phyloP scores from a whole-genome alignment of 495 filamentous ascomycete genomes.

The Hypoxylon fragiforme region DNA sequence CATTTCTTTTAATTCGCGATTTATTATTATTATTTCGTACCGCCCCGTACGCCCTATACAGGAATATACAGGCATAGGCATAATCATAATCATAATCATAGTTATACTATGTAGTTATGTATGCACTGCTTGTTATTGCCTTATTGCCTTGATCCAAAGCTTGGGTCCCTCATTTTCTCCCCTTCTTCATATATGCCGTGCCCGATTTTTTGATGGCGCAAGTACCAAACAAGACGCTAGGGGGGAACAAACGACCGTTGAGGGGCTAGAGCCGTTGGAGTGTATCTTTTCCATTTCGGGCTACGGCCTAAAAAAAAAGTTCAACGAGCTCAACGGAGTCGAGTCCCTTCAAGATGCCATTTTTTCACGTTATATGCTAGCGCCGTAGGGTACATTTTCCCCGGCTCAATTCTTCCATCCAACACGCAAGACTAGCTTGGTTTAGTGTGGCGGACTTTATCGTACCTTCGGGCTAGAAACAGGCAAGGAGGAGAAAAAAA shows the following conservation, averaged over 20 bases:
- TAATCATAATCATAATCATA: too few relatives aligned
- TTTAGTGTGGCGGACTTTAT: constrained; percentile 30
- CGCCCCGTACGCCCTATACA: constrained; percentile 18
- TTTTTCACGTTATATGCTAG: constrained; percentile 23
- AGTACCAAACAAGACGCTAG: constrained; percentile 25
- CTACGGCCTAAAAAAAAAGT: constrained; percentile 20
- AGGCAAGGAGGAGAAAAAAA: constrained; percentile 25
- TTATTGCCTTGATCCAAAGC: constrained; percentile 24
- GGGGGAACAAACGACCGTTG: constrained; percentile 16
- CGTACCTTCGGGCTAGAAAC: constrained; percentile 26
- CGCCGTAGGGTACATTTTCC: constrained; percentile 18
- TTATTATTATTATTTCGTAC: constrained; percentile 20
- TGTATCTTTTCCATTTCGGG: constrained; percentile 22
- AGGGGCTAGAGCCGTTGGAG: constrained; percentile 25
- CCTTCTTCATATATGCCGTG: background rate
- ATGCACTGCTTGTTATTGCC: too few relatives aligned
- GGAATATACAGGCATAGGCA: too few relatives aligned
- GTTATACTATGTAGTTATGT: too few relatives aligned
- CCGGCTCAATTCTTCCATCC: constrained; percentile 30
- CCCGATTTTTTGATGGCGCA: constrained; percentile 33
- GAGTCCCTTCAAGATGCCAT: constrained; percentile 25
- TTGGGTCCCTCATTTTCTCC: constrained; percentile 9
- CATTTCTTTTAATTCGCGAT: constrained; percentile 23
- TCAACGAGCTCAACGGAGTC: constrained; percentile 26
- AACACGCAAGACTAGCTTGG: constrained; percentile 23